Base-by-base conservation (phyloP, 768 basidiomycete genomes). In the Lactarius hatsudake region DNA sequence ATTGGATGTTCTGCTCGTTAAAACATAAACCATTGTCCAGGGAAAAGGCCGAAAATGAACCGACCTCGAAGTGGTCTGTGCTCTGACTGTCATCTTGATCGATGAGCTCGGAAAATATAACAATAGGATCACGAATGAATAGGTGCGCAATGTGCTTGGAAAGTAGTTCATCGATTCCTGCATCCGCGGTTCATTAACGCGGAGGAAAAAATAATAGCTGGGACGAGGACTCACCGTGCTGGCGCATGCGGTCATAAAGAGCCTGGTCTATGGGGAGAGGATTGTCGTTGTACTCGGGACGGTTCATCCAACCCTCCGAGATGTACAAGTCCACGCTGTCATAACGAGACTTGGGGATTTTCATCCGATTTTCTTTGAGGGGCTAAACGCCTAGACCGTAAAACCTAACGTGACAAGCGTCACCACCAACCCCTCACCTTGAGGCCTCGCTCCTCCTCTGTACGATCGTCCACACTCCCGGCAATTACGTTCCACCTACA, bases 401-500 rank as follows among this genome's bases (percentile, higher is more conserved):
- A 62, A 62, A 71, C n/a, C 71, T 60, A 45, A 13, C 34, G n/a
- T 6, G 55, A 60, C 61, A 61, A 62, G 38, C 54, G 61, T 34
- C 36, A 55, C 38, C 62, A 43, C 7, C 58, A 45, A 53, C 65
- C 62, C 68, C 66, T 64, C 65, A 91, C 93, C 84, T 90, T 91
- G 67, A 90, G 69, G 6, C 96, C 96, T 64, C 96, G 87, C 77
- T 99, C 97, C 75, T 98, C 96, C 69, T 90, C 87, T 17, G 95
- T 98, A 60, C 97, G 87, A 78, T 98, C 96, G 73, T 99, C 97
- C 0, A 99, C 96, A 73, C 93, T 94, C n/a, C 92, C 97, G 12
- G 97, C 91, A 70, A 99, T 97, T 12, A 99, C 97, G 73, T 98
- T 93, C 97, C 97, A 99, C 53, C 97, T 87, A 73, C 93, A 97